Conservation (phyloP, 1,284 basidiomycete genomes). For the Leccinum griseonigrum region DNA sequence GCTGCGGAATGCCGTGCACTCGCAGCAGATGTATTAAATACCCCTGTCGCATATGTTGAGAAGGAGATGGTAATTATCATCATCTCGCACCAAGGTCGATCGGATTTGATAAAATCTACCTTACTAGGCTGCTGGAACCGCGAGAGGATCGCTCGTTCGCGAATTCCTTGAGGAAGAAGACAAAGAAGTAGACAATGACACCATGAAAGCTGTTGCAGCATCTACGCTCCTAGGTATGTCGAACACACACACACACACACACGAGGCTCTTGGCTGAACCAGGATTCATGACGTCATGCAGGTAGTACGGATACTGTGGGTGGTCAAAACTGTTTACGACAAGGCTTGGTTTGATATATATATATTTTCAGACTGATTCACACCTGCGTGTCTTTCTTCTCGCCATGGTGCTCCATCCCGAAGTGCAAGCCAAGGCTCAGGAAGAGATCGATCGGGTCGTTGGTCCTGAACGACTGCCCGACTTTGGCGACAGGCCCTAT, state of each 20-base stretch:
- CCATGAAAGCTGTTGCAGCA: conserved; percentile 24
- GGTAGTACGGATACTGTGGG: conserved; percentile 32
- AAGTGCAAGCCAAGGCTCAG: conserved; percentile 25
- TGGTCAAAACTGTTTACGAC: conserved; percentile 4
- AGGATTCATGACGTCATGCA: conserved; percentile 21
- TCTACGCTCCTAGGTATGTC: conserved; percentile 28
- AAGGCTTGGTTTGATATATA: conserved; percentile 11
- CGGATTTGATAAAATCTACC: conserved; percentile 15
- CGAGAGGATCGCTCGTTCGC: conserved; percentile 22
- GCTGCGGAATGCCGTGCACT: conserved; percentile 27
- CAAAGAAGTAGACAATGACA: conserved; percentile 4
- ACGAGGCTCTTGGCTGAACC: conserved; percentile 9
- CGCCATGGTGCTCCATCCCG: conserved; percentile 32
- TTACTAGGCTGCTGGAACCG: conserved; percentile 22
- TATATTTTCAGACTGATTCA: conserved; percentile 15
- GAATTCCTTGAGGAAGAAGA: conserved; percentile 12
- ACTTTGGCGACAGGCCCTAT: conserved; percentile 23
- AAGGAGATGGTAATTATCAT: conserved; percentile 29
- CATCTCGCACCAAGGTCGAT: not conserved
- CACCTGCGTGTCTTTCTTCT: conserved; percentile 24
- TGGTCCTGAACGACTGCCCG: conserved; percentile 28
- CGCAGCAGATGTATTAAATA: conserved; percentile 27
- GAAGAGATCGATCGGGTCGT: conserved; percentile 31
- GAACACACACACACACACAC: no score
- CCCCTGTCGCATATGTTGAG: conserved; percentile 33